Conservation (phyloP, 2,329 filamentous ascomycete genomes). For the Emergomyces africanus region DNA sequence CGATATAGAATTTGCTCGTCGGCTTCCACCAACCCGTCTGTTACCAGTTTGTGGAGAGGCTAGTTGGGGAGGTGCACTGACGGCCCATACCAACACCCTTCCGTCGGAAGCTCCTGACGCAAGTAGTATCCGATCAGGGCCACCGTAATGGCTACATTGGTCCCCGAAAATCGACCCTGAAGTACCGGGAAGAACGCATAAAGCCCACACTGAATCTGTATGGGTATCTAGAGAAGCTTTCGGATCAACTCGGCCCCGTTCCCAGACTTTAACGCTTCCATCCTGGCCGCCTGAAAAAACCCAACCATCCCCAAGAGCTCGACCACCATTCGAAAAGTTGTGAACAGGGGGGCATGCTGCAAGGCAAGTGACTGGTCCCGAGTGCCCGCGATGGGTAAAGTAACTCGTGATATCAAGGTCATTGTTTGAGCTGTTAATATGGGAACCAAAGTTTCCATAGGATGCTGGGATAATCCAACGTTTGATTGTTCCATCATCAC, state of each 20-base stretch:
- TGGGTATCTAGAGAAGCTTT: conserved; percentile 92
- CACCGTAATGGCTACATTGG: conserved; percentile 59
- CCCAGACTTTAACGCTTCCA: conserved; percentile 86
- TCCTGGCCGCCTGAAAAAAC: conserved; percentile 97
- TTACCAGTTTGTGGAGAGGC: conserved; percentile 65
- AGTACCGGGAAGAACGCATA: conserved; percentile 81
- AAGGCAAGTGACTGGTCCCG: conserved; percentile 76
- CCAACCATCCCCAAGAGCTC: conserved; percentile 88
- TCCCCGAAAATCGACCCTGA: conserved; percentile 67
- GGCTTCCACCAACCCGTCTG: conserved; percentile 57
- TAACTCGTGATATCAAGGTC: conserved; percentile 88
- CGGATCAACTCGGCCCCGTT: conserved; percentile 83
- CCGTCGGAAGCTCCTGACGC: conserved; percentile 87
- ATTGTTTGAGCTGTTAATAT: conserved; percentile 44
- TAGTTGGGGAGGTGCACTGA: conserved; percentile 78
- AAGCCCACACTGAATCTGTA: conserved; percentile 88
- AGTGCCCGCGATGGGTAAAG: conserved; percentile 89
- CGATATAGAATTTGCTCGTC: conserved; percentile 83
- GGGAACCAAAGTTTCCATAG: conserved; percentile 50
- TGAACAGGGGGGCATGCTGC: conserved; percentile 78
- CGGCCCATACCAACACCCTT: conserved; percentile 83
- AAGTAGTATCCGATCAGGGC: conserved; percentile 74
- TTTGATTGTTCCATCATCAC: conserved; percentile 92
- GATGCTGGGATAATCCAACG: conserved; percentile 86
- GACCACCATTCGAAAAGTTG: conserved; percentile 78